These are phyloP conservation scores for Baudoinia panamericana DNA, from an alignment of 495 filamentous ascomycete species.

Conservation along the genomic window DNA sequence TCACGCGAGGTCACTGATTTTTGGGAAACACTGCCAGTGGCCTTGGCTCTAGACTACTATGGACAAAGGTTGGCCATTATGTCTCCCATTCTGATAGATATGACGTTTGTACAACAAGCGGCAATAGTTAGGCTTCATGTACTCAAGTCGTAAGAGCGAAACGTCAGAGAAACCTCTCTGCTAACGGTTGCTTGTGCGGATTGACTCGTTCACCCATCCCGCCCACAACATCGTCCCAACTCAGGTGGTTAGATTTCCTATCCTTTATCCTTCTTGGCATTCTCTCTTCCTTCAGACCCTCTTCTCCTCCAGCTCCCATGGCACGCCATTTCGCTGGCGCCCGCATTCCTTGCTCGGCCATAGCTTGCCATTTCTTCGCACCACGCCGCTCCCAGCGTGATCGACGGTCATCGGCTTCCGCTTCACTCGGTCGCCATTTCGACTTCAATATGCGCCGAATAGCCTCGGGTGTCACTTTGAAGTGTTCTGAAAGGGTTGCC, in stretches of 20 bases:
- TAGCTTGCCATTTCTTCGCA: constrained; percentile 58
- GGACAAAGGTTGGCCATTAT: too few species aligned
- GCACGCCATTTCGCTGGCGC: constrained; percentile 54
- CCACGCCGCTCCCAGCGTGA: constrained; percentile 69
- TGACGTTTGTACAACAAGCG: too few species aligned
- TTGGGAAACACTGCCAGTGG: too few species aligned
- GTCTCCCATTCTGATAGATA: too few species aligned
- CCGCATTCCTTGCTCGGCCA: constrained; percentile 55
- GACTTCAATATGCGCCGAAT: constrained; percentile 75
- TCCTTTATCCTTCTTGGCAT: constrained; percentile 7
- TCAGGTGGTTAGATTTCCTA: constrained; percentile 1
- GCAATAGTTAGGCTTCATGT: too few species aligned
- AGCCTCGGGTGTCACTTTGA: constrained; percentile 72
- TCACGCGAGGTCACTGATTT: too few species aligned
- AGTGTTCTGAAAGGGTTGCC: constrained; percentile 57
- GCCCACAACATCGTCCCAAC: constrained; percentile 12
- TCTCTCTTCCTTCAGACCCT: constrained; percentile 5
- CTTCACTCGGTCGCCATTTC: constrained; percentile 60
- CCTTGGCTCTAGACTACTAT: too few species aligned
- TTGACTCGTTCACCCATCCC: not conserved
- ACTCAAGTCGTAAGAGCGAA: too few species aligned
- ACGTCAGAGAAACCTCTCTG: constrained; percentile 1
- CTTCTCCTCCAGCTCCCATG: constrained; percentile 39
- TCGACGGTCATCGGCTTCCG: constrained; percentile 48
- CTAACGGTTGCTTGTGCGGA: not conserved